Base-by-base conservation (phyloP, 805 yeast species). In the Yarrowia bubula region DNA sequence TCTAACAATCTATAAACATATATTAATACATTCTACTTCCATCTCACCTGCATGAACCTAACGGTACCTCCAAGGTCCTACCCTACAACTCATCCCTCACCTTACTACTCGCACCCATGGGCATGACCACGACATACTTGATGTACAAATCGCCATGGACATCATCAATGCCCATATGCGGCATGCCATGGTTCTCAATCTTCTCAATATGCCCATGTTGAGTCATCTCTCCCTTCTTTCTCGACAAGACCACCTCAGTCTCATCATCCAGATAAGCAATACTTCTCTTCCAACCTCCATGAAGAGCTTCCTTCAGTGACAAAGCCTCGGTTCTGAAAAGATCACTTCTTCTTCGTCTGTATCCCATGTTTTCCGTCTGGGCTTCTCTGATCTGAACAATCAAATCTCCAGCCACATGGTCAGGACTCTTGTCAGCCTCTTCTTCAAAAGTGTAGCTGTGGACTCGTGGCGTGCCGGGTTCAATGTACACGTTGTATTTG, bases 381-480 rank as follows among this genome's bases (percentile, higher is more conserved):
- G 80, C 78, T 76, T 93, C 98, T 37, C 72, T 73, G 42, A 90
- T 73, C 46, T 78, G 80, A n/a, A 92, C 79, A 31, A 81, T 74
- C 65, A 95, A 77, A 76, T 93, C 90, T 17, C 99, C 99, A 3
- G 96, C 84, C 5, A 80, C 83, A 80, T 84, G 82, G 64, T 89
- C 96, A 1, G 98, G 98, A 69, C 82, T 81, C 72, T 86, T 88
- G 73, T 93, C 96, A 6, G 93, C 92, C 75, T 91, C 91, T 2
- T 93, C 96, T 57, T 80, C 80, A 60, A 87, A 77, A 0, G 83
- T 81, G 69, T 85, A 84, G 46, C 80, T 80, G 70, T 82, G 81
- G 66, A 84, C 82, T 70, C 92, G 79, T 10, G 84, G 80, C 9
- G 86, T 78, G 31, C 99, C 99, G 0, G 92, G 87, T 42, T 81